A percentile compares a stretch with the other conserved stretches of the same genome.
phyloP scores from a whole-genome alignment of 2,329 filamentous ascomycete species.

The Thielaviopsis musarum region DNA sequence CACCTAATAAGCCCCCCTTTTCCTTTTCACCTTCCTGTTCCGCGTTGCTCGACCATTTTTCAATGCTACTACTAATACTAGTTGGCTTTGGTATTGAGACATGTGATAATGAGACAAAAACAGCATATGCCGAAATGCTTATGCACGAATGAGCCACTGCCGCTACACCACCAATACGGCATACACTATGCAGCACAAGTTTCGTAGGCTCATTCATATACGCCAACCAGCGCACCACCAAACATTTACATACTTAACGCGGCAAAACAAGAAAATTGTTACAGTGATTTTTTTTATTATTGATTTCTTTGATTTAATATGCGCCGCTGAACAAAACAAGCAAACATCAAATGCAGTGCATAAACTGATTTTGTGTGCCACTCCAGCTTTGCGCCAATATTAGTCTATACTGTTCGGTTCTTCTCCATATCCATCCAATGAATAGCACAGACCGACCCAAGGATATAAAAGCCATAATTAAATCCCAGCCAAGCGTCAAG shows the following conservation, averaged over 20 bases:
- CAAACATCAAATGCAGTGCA: not conserved
- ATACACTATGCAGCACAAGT: no score
- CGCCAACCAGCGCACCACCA: no score
- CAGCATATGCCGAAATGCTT: no score
- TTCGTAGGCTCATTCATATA: no score
- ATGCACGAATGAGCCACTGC: no score
- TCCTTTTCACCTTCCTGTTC: no score
- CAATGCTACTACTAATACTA: no score
- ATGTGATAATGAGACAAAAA: no score
- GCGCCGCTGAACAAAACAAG: not conserved
- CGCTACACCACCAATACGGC: no score
- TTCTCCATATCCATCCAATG: not conserved
- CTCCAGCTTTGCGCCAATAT: not conserved
- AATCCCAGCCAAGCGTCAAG: not conserved
- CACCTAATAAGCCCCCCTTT: no score
- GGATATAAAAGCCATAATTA: conserved; percentile 7
- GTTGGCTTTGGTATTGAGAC: no score
- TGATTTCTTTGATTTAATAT: not conserved
- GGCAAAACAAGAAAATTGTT: not conserved
- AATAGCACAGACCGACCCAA: conserved; percentile 4
- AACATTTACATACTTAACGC: not conserved
- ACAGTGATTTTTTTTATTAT: not conserved
- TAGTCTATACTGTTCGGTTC: not conserved
- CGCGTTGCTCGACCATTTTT: no score
- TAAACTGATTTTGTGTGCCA: not conserved